Conservation (phyloP, 208 protist species). For the Herpetomonas muscarum region DNA sequence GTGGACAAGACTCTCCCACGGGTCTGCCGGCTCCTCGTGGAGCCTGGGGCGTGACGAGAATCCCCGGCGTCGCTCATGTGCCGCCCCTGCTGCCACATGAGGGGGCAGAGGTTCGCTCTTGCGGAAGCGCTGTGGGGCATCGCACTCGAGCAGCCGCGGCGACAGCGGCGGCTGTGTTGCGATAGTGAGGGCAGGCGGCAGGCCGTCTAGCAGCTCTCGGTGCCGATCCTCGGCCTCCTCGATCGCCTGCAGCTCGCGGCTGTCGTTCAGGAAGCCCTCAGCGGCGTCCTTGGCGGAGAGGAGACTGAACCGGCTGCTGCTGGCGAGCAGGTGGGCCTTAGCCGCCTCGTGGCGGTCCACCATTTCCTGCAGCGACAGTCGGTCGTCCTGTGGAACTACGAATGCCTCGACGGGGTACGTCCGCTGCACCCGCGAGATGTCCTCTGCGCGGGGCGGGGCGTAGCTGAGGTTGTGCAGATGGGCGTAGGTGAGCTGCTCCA, state of each 20-base stretch:
- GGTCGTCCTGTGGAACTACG: constrained; percentile 72
- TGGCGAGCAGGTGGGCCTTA: constrained; percentile 31
- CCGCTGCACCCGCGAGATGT: constrained; percentile 52
- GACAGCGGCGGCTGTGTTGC: too few species aligned
- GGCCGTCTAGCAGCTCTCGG: constrained; percentile 3
- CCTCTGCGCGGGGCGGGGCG: constrained; percentile 57
- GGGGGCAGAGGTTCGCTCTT: too few species aligned
- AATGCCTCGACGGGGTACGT: constrained; percentile 80
- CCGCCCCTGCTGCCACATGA: too few species aligned
- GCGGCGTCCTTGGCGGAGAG: constrained; percentile 40
- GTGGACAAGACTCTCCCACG: too few species aligned
- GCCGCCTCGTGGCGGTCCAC: constrained; percentile 55
- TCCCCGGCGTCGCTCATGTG: too few species aligned
- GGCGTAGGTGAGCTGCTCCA: constrained; percentile 48
- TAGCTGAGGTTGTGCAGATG: constrained; percentile 78
- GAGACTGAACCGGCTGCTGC: constrained; percentile 12
- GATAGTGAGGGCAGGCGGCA: constrained; percentile 4
- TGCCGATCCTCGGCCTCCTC: constrained; percentile 1
- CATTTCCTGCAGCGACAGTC: constrained; percentile 59
- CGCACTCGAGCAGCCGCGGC: too few species aligned
- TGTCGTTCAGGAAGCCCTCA: constrained; percentile 24
- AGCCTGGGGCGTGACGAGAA: too few species aligned
- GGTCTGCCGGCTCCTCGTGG: too few species aligned
- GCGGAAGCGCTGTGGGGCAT: too few species aligned
- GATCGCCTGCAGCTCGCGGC: background rate